phyloP scores from a whole-genome alignment of 1,139 yeast genomes.

The Casaregolazyma suthepensis region DNA sequence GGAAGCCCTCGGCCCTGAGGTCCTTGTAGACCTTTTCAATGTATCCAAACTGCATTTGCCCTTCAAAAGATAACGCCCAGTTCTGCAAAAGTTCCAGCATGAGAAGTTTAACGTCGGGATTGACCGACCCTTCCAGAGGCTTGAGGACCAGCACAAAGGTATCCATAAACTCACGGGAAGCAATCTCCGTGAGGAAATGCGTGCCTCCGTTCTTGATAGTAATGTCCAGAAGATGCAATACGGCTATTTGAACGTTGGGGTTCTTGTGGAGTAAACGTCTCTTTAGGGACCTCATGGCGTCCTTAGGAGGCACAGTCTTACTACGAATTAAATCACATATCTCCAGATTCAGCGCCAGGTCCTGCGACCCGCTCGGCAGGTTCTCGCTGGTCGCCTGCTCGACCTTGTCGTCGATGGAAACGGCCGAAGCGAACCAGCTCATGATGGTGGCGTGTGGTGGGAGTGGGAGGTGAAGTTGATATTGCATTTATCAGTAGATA shows the following conservation, averaged over 20 bases:
- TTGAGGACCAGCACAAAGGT: constrained; percentile 37
- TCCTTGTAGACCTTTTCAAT: constrained; percentile 57
- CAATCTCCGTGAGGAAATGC: constrained; percentile 73
- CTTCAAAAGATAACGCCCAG: constrained; percentile 71
- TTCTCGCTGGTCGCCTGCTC: constrained; percentile 80
- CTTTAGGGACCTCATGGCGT: constrained; percentile 78
- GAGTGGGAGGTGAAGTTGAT: neutral
- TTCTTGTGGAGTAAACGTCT: constrained; percentile 59
- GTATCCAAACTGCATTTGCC: constrained; percentile 60
- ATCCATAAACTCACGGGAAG: constrained; percentile 84
- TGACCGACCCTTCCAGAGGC: constrained; percentile 32
- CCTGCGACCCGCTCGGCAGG: constrained; percentile 89
- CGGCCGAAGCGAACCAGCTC: constrained; percentile 57
- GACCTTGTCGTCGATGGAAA: constrained; percentile 58
- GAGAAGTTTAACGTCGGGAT: constrained; percentile 51
- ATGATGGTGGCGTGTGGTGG: constrained; percentile 9
- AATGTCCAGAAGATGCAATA: constrained; percentile 72
- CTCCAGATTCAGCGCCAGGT: constrained; percentile 72
- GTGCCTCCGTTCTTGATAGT: constrained; percentile 92
- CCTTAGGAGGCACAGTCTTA: constrained; percentile 74
- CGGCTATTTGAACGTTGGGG: constrained; percentile 71
- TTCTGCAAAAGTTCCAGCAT: constrained; percentile 63
- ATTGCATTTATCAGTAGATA: neutral
- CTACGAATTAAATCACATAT: constrained; percentile 83
- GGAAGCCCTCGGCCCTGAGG: constrained; percentile 51